Percentiles rank a stretch among this genome's conserved stretches.
Evolutionary conservation across 2,329 filamentous ascomycete genomes (phyloP).

Genomic region (Pyricularia pennisetigena): DNA sequence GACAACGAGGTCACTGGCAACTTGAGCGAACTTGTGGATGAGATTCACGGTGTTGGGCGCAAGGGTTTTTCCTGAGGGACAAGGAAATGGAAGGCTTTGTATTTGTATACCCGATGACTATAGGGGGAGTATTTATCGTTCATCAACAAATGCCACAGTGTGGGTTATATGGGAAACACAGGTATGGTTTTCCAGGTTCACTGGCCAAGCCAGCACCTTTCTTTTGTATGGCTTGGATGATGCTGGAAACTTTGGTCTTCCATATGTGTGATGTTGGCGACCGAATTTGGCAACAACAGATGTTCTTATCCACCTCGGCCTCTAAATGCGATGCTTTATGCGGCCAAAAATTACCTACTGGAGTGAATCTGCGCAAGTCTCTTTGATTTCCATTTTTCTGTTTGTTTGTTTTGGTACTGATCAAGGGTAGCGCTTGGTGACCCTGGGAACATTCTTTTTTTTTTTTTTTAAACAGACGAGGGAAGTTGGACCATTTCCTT

Average conservation of each 20-base stretch:
- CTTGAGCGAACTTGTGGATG: constrained; percentile 27
- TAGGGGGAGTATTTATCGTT: background rate
- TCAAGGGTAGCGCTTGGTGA: no score
- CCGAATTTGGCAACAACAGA: background rate
- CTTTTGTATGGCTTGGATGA: background rate
- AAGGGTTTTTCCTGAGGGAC: background rate
- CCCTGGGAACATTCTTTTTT: no score
- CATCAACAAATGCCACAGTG: background rate
- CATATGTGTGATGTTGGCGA: background rate
- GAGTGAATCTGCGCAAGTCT: no score
- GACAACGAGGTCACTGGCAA: constrained; percentile 22
- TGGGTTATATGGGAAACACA: background rate
- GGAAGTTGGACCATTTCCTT: no score
- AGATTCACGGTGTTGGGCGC: constrained; percentile 23
- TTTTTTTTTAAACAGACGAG: no score
- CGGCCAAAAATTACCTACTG: no score
- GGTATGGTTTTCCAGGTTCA: background rate
- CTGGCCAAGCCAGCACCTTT: background rate
- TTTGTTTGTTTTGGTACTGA: no score
- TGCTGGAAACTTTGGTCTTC: background rate
- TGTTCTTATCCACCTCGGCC: background rate
- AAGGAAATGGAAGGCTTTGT: background rate
- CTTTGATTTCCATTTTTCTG: no score
- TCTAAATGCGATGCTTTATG: background rate
- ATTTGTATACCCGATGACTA: background rate